Percentiles rank a stretch among this genome's conserved stretches.
Evolutionary conservation across 2,329 filamentous ascomycete species (phyloP).

Genomic region (Aaosphaeria pasadenensis): DNA sequence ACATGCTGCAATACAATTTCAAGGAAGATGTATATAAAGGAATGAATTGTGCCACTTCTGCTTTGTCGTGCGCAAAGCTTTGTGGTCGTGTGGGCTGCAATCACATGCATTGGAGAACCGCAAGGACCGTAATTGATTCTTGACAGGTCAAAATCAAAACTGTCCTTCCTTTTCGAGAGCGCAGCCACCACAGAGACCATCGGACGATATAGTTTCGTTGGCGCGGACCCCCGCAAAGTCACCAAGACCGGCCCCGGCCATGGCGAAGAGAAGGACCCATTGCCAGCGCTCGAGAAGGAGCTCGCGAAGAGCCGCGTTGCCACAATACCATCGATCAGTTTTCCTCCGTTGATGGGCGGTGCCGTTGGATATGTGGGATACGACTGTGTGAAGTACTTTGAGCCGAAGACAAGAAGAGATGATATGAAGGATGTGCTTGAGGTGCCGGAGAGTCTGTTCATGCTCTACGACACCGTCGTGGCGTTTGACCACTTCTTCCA

Average conservation of each 20-base stretch:
- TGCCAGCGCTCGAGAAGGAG: constrained; percentile 78
- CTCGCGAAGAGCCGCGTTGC: constrained; percentile 76
- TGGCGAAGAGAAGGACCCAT: constrained; percentile 78
- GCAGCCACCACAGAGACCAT: constrained; percentile 88
- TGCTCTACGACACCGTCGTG: constrained; percentile 93
- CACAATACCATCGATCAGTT: constrained; percentile 73
- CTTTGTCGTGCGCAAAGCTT: too few relatives aligned
- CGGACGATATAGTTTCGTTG: constrained; percentile 92
- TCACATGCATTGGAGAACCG: too few relatives aligned
- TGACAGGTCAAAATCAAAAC: constrained; percentile 60
- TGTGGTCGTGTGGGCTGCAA: too few relatives aligned
- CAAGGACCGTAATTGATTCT: too few relatives aligned
- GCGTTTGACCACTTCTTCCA: constrained; percentile 95
- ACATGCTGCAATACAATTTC: too few relatives aligned
- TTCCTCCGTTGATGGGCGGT: constrained; percentile 86
- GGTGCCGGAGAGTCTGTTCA: constrained; percentile 93
- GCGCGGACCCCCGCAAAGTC: constrained; percentile 74
- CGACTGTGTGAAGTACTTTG: constrained; percentile 96
- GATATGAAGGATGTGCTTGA: constrained; percentile 83
- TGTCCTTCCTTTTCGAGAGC: constrained; percentile 94
- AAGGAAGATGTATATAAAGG: too few relatives aligned
- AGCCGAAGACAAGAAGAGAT: constrained; percentile 88
- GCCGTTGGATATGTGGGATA: constrained; percentile 97
- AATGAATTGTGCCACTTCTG: too few relatives aligned
- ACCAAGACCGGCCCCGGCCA: constrained; percentile 85